Base-by-base conservation (phyloP, 192 early-diverging fungal species). In the Podila minutissima region DNA sequence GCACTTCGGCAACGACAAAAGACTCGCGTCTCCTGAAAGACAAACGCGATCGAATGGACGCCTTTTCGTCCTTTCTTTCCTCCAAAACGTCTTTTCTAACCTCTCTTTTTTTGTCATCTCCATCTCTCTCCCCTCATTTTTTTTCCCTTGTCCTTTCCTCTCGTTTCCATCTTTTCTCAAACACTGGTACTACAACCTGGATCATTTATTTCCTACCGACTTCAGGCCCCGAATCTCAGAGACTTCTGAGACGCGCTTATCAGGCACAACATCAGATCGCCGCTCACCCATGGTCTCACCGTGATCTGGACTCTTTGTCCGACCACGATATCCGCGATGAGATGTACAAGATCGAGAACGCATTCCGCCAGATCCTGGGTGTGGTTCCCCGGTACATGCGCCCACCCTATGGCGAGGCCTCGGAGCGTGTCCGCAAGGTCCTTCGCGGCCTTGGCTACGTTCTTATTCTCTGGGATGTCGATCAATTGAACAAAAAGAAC, bases 261-360 rank as follows among this genome's bases (percentile, higher is more conserved):
- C 55, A 72, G 9, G 74, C 65, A 12, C 91, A 92, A 24, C 91
- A 92, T 61, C 88, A 90, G 57, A 90, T 93, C 51, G 90, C 88
- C 2, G 69, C 82, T 11, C 89, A 91, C 53, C 84, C 88, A 12
- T 90, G 91, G 90, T 84, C 83, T 1, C 88, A 90, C 57, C 74
- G 82, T 19, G 74, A 86, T 48, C 64, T 89, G 11, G 73, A 83
- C 60, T 59, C 46, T 3, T 38, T 88, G 2, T 67, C 82, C 10
- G 82, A 83, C n/a, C 77, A 82, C 35, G 84, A 88, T 53, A 84
- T 87, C 28, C 72, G 86, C 12, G 57, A 79, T 48, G 84, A 89
- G 70, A 67, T 91, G 64, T 69, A 81, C 33, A 85, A 75, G 46
- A 83, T 88, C 19, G 87, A 89, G 35, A 73, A 82, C 4, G 83